Evolutionary conservation across 257 asterid genomes (phyloP).

Genomic region (Rehmannia glutinosa): DNA sequence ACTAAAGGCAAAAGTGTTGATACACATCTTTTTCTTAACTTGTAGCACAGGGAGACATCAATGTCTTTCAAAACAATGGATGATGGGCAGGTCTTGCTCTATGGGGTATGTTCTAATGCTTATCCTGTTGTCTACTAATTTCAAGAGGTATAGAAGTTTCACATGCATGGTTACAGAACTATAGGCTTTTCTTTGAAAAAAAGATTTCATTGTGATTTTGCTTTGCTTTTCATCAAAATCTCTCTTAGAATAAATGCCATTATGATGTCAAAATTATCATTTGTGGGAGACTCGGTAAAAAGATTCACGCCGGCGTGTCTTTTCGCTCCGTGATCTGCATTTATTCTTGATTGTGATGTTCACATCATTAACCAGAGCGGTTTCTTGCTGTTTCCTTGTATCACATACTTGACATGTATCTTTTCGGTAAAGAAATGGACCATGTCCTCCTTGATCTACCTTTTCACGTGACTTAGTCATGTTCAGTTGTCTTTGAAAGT

Average conservation of each 20-base stretch:
- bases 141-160: not conserved
- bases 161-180: conserved; percentile 14
- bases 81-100: conserved; percentile 90
- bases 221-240: not conserved
- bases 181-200: not conserved
- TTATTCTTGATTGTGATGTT: too few relatives aligned
- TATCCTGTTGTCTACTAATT: not conserved
- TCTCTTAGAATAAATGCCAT: not conserved
- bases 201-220: not conserved
- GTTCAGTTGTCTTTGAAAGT: too few relatives aligned
- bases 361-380: not conserved
- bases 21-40: conserved; percentile 10
- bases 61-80: conserved; percentile 99
- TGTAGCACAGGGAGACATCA: conserved; percentile 93
- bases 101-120: conserved; percentile 65
- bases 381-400: not conserved
- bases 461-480: too few relatives aligned
- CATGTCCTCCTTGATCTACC: not conserved
- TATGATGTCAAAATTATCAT: not conserved
- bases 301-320: too few relatives aligned
- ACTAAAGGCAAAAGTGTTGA: conserved; percentile 4
- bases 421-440: not conserved
- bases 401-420: not conserved
- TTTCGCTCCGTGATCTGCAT: not conserved
- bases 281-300: too few relatives aligned